Percentiles rank a stretch among this genome's conserved stretches.
These are phyloP conservation scores for Paradendryphiella salina DNA, from an alignment of 2,329 filamentous ascomycete species.

Conservation along the genomic window DNA sequence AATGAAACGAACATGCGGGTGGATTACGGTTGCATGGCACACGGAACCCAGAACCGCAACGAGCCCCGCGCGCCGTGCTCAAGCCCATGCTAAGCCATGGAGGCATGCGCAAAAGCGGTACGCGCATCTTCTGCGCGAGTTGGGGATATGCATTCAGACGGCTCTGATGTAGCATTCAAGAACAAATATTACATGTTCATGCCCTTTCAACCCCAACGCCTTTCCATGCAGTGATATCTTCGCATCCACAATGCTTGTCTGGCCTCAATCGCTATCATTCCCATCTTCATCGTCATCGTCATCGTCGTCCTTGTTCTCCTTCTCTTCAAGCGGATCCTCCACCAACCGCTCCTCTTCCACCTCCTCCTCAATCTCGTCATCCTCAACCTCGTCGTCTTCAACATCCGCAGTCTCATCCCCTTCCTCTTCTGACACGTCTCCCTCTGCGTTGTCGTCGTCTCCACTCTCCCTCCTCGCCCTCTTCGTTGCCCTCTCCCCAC, in stretches of 20 bases:
- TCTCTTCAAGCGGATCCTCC: constrained; percentile 51
- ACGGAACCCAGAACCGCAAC: neutral
- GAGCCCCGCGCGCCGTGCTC: neutral
- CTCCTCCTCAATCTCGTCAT: constrained; percentile 60
- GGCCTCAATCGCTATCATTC: constrained; percentile 49
- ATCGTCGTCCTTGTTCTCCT: constrained; percentile 50
- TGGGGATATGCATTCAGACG: neutral
- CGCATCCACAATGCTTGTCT: neutral
- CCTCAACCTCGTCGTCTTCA: constrained; percentile 57
- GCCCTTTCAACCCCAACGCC: constrained; percentile 28
- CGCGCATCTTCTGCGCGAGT: neutral
- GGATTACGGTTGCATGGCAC: neutral
- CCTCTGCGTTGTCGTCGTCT: constrained; percentile 48
- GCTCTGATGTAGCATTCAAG: neutral
- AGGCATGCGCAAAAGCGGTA: neutral
- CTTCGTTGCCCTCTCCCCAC: constrained; percentile 54
- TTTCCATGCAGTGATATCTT: constrained; percentile 30
- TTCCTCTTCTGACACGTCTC: constrained; percentile 45
- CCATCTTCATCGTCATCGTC: constrained; percentile 60
- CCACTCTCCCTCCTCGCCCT: constrained; percentile 49
- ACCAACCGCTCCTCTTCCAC: constrained; percentile 56
- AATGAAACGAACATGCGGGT: neutral
- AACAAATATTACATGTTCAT: neutral
- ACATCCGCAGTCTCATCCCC: constrained; percentile 49
- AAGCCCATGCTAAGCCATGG: neutral